Percentiles rank a stretch among this genome's conserved stretches.
phyloP scores from a whole-genome alignment of 1,284 basidiomycete genomes.

The Sporisorium graminicola region DNA sequence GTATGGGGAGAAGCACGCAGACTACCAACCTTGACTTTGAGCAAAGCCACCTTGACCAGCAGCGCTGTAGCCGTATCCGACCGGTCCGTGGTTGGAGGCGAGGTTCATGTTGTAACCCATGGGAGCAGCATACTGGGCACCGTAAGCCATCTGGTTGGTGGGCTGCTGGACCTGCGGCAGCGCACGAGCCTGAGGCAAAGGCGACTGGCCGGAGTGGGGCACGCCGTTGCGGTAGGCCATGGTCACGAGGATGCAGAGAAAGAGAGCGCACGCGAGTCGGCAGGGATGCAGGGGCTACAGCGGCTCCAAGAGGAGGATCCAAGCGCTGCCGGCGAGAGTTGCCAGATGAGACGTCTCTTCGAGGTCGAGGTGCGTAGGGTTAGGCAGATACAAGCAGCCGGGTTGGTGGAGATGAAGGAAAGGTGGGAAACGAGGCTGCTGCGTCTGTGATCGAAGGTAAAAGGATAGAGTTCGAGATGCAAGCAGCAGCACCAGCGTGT shows the following conservation, averaged over 20 bases:
- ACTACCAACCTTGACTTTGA: constrained; percentile 60
- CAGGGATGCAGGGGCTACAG: neutral
- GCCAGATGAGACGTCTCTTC: neutral
- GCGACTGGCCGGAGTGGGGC: constrained; percentile 40
- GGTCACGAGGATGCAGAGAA: neutral
- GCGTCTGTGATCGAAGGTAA: neutral
- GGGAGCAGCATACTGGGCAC: constrained; percentile 60
- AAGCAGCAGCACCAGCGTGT: neutral
- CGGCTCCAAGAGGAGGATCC: neutral
- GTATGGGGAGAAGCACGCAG: neutral
- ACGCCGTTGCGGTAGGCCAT: constrained; percentile 53
- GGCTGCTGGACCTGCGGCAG: constrained; percentile 60
- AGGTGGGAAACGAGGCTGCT: constrained; percentile 2
- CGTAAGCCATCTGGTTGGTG: constrained; percentile 60
- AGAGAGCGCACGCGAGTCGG: neutral
- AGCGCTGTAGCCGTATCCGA: constrained; percentile 54
- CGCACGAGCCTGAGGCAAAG: constrained; percentile 36
- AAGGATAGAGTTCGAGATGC: neutral
- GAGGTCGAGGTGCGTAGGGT: no score
- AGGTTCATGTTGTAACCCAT: constrained; percentile 54
- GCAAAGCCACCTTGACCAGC: constrained; percentile 65
- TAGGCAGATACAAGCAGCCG: neutral
- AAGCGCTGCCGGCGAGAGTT: neutral
- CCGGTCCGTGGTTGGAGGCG: constrained; percentile 33
- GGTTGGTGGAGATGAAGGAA: neutral